A percentile compares a stretch with the other conserved stretches of the same genome.
These are phyloP conservation scores for Chrysoporthe puriensis DNA, from an alignment of 2,329 filamentous ascomycete species.

Conservation along the genomic window DNA sequence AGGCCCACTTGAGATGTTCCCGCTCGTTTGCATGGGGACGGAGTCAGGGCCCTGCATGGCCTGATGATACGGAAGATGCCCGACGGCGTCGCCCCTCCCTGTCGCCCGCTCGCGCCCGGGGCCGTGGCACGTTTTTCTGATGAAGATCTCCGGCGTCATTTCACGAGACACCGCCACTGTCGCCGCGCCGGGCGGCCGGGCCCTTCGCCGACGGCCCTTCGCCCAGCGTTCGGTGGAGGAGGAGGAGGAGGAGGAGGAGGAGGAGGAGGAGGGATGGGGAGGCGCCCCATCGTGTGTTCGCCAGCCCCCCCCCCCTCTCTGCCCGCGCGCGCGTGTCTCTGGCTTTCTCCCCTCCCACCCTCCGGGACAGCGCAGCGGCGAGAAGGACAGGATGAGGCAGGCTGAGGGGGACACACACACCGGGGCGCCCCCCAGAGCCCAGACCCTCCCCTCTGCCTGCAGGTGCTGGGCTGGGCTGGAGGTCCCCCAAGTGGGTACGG, in stretches of 20 bases:
- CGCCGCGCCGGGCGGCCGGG: not conserved
- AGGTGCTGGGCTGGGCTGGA: not conserved
- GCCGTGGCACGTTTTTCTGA: not conserved
- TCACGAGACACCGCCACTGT: not conserved
- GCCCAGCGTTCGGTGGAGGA: not conserved
- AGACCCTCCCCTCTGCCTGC: not conserved
- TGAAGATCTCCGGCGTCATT: conserved; percentile 4
- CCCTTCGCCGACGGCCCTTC: not conserved
- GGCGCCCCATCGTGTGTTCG: no score
- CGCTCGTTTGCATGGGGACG: not conserved
- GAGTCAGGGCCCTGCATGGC: not conserved
- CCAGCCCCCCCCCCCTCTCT: not conserved
- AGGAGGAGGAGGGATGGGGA: no score
- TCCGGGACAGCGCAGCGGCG: not conserved
- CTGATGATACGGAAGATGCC: conserved; percentile 7
- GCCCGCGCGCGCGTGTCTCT: not conserved
- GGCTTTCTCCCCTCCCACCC: not conserved
- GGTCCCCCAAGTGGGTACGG: conserved; percentile 1
- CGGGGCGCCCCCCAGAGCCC: not conserved
- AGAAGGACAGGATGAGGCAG: not conserved
- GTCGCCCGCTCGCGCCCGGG: not conserved
- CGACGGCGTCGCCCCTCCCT: not conserved
- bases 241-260: not conserved
- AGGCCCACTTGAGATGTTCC: conserved; percentile 1
- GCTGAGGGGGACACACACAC: not conserved